phyloP scores from a whole-genome alignment of 257 asterid species.

The Solanum chilense region DNA sequence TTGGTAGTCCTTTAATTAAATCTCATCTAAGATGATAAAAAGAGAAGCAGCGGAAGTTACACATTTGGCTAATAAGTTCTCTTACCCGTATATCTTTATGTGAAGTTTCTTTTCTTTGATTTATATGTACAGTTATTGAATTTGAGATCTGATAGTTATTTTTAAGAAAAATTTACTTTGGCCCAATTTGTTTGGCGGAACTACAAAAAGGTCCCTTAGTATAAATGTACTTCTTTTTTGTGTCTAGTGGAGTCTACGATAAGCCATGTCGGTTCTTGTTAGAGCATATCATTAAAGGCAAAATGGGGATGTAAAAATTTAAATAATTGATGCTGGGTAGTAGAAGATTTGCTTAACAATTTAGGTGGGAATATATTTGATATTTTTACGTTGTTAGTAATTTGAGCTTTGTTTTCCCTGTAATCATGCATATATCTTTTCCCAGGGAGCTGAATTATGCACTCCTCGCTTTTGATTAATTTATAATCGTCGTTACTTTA shows the following conservation, averaged over 20 bases:
- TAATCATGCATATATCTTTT: not conserved
- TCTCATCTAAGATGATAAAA: not conserved
- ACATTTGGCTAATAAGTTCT: not conserved
- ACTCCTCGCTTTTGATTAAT: not conserved
- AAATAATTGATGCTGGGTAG: not conserved
- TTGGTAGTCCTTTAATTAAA: not conserved
- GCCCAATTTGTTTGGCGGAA: not conserved
- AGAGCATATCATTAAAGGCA: not conserved
- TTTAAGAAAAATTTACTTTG: not conserved
- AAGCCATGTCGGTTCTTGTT: not conserved
- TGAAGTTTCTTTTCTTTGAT: not conserved
- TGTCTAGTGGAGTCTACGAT: not conserved
- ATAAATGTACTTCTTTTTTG: not conserved
- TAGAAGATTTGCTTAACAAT: not conserved
- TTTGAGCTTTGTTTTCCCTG: not conserved
- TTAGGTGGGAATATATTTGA: not conserved
- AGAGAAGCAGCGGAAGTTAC: not conserved
- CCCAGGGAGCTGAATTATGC: not conserved
- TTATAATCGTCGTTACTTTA: not conserved
- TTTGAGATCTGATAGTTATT: not conserved
- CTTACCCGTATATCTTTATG: not conserved
- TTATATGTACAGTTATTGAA: not conserved
- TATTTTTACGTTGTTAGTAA: not conserved
- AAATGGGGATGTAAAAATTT: not conserved
- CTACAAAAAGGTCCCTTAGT: not conserved